phyloP scores from a whole-genome alignment of 2,329 filamentous ascomycete genomes.

The Trichothecium roseum region DNA sequence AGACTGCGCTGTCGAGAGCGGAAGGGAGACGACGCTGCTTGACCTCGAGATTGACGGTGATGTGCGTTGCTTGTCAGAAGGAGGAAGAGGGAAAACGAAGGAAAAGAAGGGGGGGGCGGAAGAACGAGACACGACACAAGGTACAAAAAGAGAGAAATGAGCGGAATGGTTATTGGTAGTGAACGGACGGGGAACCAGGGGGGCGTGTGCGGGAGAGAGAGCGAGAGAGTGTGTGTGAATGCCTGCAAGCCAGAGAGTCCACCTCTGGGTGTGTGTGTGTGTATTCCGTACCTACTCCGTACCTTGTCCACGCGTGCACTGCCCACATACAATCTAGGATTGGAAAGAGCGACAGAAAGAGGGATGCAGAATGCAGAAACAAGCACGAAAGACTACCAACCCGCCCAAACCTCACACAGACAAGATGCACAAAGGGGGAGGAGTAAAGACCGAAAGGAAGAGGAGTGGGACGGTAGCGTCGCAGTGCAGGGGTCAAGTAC shows the following conservation, averaged over 20 bases:
- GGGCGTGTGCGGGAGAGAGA: background rate
- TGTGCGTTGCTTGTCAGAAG: slow-evolving; percentile 7
- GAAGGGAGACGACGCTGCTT: slow-evolving; percentile 8
- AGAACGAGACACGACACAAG: background rate
- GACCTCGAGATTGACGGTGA: background rate
- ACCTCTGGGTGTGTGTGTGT: too few species aligned
- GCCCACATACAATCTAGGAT: slow-evolving; percentile 1
- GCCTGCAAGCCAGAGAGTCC: background rate
- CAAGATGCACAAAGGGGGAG: too few species aligned
- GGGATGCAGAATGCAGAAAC: slow-evolving; percentile 1
- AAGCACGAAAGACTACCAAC: background rate
- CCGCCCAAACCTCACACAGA: too few species aligned
- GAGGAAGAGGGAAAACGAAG: slow-evolving; percentile 1
- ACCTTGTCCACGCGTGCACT: too few species aligned
- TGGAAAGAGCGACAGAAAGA: slow-evolving; percentile 3
- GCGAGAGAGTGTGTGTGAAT: background rate
- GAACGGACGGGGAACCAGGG: background rate
- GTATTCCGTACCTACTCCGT: too few species aligned
- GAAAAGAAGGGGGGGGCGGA: slow-evolving; percentile 2
- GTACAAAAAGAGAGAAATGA: background rate
- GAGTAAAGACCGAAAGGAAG: too few species aligned
- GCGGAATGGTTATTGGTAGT: too few species aligned
- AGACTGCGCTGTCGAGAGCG: slow-evolving; percentile 6
- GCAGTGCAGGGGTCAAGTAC: too few species aligned
- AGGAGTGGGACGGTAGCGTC: too few species aligned